Percentiles rank a stretch among this genome's conserved stretches.
Conservation (phyloP, 2,329 filamentous ascomycete species). For the Xylaria sp. region DNA sequence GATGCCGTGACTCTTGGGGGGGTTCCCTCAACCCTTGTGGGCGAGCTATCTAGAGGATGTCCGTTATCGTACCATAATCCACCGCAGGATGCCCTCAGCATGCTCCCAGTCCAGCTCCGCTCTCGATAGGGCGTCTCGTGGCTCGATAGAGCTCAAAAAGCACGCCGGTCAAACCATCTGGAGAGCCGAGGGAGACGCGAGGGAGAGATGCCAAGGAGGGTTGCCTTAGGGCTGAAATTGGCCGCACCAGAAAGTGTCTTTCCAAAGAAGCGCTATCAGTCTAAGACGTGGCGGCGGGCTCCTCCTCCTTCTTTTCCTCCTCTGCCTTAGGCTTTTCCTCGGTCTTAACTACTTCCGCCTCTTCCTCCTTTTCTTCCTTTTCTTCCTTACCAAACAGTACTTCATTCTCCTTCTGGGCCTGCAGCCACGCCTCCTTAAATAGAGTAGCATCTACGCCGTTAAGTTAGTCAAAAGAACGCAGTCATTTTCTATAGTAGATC, state of each 20-base stretch:
- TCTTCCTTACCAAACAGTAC: constrained; percentile 71
- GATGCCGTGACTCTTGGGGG: constrained; percentile 45
- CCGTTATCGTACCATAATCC: constrained; percentile 42
- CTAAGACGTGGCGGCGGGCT: constrained; percentile 40
- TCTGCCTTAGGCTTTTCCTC: constrained; percentile 47
- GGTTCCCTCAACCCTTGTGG: constrained; percentile 41
- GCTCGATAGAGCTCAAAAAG: constrained; percentile 19
- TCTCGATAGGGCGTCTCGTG: constrained; percentile 32
- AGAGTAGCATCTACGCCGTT: constrained; percentile 82
- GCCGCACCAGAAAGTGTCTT: constrained; percentile 12
- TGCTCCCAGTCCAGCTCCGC: constrained; percentile 33
- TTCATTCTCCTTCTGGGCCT: constrained; percentile 97
- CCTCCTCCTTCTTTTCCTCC: constrained; percentile 44
- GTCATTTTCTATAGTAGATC: background rate
- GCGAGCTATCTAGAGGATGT: constrained; percentile 38
- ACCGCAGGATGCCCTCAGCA: constrained; percentile 35
- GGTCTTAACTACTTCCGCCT: constrained; percentile 43
- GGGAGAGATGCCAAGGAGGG: constrained; percentile 6
- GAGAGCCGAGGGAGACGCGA: constrained; percentile 25
- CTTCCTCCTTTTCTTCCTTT: constrained; percentile 44
- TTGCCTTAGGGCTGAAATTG: constrained; percentile 13
- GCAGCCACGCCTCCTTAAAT: constrained; percentile 98
- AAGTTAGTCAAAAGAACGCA: constrained; percentile 45
- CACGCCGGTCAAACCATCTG: constrained; percentile 21
- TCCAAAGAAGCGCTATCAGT: constrained; percentile 5